These are phyloP conservation scores for Vitis rotundifolia DNA, from an alignment of 164 flowering plant species.

Conservation along the genomic window DNA sequence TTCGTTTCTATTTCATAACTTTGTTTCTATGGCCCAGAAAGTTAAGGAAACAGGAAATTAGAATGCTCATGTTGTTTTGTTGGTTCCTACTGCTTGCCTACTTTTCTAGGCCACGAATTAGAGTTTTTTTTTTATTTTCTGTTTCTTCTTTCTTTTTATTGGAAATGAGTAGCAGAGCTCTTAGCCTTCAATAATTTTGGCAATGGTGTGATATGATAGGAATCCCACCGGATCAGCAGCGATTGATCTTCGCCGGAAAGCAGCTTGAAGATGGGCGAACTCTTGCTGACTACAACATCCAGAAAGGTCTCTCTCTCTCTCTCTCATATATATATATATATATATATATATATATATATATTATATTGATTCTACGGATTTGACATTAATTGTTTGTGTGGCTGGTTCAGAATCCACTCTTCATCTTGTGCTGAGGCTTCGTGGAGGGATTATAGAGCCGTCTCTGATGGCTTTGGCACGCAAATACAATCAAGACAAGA, in stretches of 20 bases:
- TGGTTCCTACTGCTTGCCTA: too few species aligned
- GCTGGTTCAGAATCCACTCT: conserved; percentile 44
- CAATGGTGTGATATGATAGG: conserved; percentile 16
- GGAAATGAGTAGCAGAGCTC: background rate
- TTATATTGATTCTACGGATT: background rate
- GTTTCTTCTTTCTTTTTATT: too few species aligned
- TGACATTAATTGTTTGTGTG: background rate
- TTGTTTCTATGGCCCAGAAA: background rate
- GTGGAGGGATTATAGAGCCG: conserved; percentile 68
- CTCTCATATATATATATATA: too few species aligned
- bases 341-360: too few species aligned
- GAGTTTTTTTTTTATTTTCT: background rate
- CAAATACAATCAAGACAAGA: conserved; percentile 62
- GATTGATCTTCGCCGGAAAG: conserved; percentile 60
- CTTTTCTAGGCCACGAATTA: background rate
- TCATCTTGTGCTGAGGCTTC: conserved; percentile 58
- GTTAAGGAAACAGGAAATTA: background rate
- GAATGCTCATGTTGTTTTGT: too few species aligned
- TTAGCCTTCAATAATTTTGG: too few species aligned
- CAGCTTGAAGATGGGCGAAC: conserved; percentile 67
- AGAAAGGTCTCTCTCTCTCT: conserved; percentile 32
- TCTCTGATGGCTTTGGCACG: conserved; percentile 66
- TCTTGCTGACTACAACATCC: conserved; percentile 55
- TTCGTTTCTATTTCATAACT: background rate
- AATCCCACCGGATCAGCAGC: conserved; percentile 59